Conservation (phyloP, 116 monocot species). For the Cymodocea nodosa region DNA sequence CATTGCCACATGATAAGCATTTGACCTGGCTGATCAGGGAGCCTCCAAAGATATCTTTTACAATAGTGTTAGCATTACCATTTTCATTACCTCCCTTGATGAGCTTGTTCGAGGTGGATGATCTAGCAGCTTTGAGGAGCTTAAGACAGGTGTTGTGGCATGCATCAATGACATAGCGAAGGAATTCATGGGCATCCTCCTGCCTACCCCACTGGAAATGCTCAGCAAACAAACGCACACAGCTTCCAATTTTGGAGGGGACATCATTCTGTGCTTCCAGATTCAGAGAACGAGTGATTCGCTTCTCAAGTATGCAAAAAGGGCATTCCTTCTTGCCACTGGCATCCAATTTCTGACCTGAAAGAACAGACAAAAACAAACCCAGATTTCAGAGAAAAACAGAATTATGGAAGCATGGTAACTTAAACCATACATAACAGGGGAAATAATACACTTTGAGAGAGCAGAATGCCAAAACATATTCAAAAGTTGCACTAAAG, state of each 20-base stretch:
- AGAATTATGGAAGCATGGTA: no score
- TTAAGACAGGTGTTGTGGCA: constrained; percentile 71
- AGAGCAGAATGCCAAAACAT: no score
- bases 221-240: constrained; percentile 60
- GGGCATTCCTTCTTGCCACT: constrained; percentile 51
- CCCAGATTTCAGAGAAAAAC: no score
- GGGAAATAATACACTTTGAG: no score
- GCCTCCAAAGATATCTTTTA: constrained; percentile 91
- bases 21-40: constrained; percentile 85
- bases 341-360: constrained; percentile 44
- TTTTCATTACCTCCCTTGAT: neutral
- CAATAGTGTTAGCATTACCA: constrained; percentile 22
- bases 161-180: constrained; percentile 83
- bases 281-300: constrained; percentile 60
- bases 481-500: no score
- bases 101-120: neutral
- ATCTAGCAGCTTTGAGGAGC: constrained; percentile 30
- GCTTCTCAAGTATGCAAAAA: constrained; percentile 86
- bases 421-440: no score
- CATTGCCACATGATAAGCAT: constrained; percentile 71
- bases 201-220: constrained; percentile 89
- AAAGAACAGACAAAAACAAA: neutral
- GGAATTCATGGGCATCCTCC: constrained; percentile 98
- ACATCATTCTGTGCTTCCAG: constrained; percentile 44
- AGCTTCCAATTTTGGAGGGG: constrained; percentile 64